Evolutionary conservation across 2,329 filamentous ascomycete species (phyloP).

Genomic region (Cercospora citrullina): DNA sequence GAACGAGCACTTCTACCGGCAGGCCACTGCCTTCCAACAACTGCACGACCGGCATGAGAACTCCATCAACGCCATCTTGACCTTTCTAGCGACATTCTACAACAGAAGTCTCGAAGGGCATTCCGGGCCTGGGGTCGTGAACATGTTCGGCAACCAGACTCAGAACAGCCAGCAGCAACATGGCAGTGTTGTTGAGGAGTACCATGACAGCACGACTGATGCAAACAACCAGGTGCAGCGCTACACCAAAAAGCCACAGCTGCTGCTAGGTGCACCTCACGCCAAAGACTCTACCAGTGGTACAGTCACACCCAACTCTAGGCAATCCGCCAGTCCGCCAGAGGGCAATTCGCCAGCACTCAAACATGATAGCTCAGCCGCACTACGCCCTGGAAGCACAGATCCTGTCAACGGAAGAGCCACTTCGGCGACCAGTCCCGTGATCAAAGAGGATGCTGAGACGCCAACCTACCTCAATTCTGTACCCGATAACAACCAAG

Average conservation of each 20-base stretch:
- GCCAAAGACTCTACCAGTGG: slow-evolving; percentile 13
- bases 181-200: slow-evolving; percentile 64
- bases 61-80: slow-evolving; percentile 97
- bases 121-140: slow-evolving; percentile 73
- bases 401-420: slow-evolving; percentile 4
- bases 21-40: slow-evolving; percentile 84
- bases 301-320: slow-evolving; percentile 32
- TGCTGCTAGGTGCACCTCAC: slow-evolving; percentile 33
- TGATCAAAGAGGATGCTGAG: slow-evolving; percentile 44
- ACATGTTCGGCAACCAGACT: slow-evolving; percentile 68
- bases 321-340: slow-evolving; percentile 32
- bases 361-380: slow-evolving; percentile 24
- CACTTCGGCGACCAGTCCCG: slow-evolving; percentile 32
- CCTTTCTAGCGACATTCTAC: slow-evolving; percentile 95
- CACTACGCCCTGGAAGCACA: slow-evolving; percentile 23
- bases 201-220: slow-evolving; percentile 44
- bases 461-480: slow-evolving; percentile 40
- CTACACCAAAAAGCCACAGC: slow-evolving; percentile 33
- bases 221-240: slow-evolving; percentile 35
- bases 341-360: slow-evolving; percentile 22
- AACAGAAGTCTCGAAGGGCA: slow-evolving; percentile 88
- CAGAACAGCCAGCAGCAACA: slow-evolving; percentile 45
- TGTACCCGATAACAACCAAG: slow-evolving; percentile 48
- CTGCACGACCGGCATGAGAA: slow-evolving; percentile 96
- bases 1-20: slow-evolving; percentile 82